A percentile compares a stretch with the other conserved stretches of the same genome.
These are phyloP conservation scores for Bryoglossum gracile DNA, from an alignment of 495 filamentous ascomycete species.

Conservation along the genomic window DNA sequence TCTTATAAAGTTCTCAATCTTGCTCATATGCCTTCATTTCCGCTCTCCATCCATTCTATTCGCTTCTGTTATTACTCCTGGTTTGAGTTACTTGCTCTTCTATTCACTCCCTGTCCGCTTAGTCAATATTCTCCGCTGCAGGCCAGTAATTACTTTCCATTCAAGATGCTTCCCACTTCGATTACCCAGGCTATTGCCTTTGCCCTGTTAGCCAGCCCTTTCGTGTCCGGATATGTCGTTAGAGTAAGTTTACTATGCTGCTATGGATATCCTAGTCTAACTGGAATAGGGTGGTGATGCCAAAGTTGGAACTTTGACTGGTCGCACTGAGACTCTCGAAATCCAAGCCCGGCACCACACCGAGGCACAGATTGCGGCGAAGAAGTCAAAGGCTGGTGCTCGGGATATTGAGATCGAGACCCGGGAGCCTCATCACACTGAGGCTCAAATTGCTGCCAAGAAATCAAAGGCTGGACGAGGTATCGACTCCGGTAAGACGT, in stretches of 20 bases:
- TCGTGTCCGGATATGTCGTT: slow-evolving; percentile 21
- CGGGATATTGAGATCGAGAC: neutral
- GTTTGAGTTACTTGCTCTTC: neutral
- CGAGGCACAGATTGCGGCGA: slow-evolving; percentile 15
- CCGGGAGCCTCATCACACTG: too few species aligned
- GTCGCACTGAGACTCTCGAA: slow-evolving; percentile 9
- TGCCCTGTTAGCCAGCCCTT: slow-evolving; percentile 22
- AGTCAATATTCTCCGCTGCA: neutral
- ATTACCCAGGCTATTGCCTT: slow-evolving; percentile 24
- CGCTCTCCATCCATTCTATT: neutral
- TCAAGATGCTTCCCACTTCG: slow-evolving; percentile 25
- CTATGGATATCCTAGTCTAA: neutral
- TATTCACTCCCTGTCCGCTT: neutral
- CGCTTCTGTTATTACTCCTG: neutral
- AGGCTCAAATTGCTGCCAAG: too few species aligned
- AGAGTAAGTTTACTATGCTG: slow-evolving; percentile 4
- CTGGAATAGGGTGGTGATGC: neutral
- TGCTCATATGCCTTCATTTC: neutral
- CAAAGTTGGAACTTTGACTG: slow-evolving; percentile 3
- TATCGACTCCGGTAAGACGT: too few species aligned
- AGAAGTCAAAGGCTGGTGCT: slow-evolving; percentile 16
- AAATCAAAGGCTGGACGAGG: too few species aligned
- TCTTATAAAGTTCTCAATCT: slow-evolving; percentile 1
- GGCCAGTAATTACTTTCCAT: slow-evolving; percentile 13
- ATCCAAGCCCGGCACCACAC: slow-evolving; percentile 18